A percentile compares a stretch with the other conserved stretches of the same genome.
These are phyloP conservation scores for Cyclotella distinguenda DNA, from an alignment of 108 stramenopile genomes.

Conservation along the genomic window DNA sequence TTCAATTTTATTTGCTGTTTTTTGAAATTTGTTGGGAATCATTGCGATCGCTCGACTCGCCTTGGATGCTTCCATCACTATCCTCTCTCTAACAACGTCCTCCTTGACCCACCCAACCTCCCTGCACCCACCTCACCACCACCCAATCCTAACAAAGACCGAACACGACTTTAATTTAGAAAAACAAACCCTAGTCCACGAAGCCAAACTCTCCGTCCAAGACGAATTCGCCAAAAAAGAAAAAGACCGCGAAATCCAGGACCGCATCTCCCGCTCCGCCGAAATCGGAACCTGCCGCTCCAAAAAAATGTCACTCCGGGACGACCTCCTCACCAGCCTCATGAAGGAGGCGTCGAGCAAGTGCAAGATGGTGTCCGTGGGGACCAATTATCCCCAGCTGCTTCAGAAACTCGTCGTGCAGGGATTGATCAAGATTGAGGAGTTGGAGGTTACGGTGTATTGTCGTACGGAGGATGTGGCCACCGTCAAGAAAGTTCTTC, in stretches of 20 bases:
- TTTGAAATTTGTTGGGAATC: not conserved
- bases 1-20: not conserved
- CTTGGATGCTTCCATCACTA: not conserved
- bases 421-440: slow-evolving; percentile 99
- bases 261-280: slow-evolving; percentile 91
- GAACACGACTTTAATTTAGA: slow-evolving; percentile 98
- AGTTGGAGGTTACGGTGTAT: slow-evolving; percentile 85
- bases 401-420: slow-evolving; percentile 97
- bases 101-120: not conserved
- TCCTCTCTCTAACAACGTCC: not conserved
- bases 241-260: slow-evolving; percentile 93
- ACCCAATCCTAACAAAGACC: slow-evolving; percentile 49
- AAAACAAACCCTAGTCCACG: slow-evolving; percentile 98
- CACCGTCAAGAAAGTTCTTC: slow-evolving; percentile 74
- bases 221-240: slow-evolving; percentile 98
- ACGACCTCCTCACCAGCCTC: slow-evolving; percentile 84
- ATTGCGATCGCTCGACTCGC: not conserved
- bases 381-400: slow-evolving; percentile 90
- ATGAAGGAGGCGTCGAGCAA: slow-evolving; percentile 76
- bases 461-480: slow-evolving; percentile 89
- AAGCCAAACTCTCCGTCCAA: slow-evolving; percentile 94
- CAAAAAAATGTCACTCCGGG: slow-evolving; percentile 97
- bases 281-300: slow-evolving; percentile 95
- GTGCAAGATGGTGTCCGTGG: slow-evolving; percentile 76
- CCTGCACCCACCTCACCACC: not conserved